Conservation (phyloP, 2,329 filamentous ascomycete genomes). For the Sclerotinia glacialis region DNA sequence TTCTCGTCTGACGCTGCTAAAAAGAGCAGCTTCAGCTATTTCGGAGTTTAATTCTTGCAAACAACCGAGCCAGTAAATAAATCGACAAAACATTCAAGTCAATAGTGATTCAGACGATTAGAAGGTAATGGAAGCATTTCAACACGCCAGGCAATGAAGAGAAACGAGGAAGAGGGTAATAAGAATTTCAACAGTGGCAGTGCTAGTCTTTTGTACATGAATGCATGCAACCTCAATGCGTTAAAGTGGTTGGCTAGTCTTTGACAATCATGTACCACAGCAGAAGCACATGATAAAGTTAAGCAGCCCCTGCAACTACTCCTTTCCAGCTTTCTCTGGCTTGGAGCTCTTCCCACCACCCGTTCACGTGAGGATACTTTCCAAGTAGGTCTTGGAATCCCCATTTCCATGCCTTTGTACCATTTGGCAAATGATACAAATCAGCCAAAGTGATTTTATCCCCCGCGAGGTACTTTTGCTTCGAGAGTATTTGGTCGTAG, state of each 20-base stretch:
- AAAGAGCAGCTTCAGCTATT: background rate
- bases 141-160: background rate
- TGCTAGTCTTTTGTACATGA: background rate
- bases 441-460: conserved; percentile 30
- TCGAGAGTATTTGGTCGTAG: conserved; percentile 29
- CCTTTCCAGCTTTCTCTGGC: conserved; percentile 24
- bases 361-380: conserved; percentile 20
- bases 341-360: conserved; percentile 18
- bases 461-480: conserved; percentile 31
- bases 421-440: conserved; percentile 29
- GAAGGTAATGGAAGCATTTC: background rate
- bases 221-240: background rate
- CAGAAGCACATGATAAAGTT: background rate
- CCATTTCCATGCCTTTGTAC: conserved; percentile 12
- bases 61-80: background rate
- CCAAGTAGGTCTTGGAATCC: conserved; percentile 15
- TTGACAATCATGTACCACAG: background rate
- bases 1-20: background rate
- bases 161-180: background rate
- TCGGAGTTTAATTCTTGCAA: background rate
- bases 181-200: background rate
- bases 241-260: background rate
- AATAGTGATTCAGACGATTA: background rate
- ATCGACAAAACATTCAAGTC: background rate
- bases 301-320: conserved; percentile 5